phyloP scores from a whole-genome alignment of 352 stramenopile genomes.

The Phytopythium delawarense region DNA sequence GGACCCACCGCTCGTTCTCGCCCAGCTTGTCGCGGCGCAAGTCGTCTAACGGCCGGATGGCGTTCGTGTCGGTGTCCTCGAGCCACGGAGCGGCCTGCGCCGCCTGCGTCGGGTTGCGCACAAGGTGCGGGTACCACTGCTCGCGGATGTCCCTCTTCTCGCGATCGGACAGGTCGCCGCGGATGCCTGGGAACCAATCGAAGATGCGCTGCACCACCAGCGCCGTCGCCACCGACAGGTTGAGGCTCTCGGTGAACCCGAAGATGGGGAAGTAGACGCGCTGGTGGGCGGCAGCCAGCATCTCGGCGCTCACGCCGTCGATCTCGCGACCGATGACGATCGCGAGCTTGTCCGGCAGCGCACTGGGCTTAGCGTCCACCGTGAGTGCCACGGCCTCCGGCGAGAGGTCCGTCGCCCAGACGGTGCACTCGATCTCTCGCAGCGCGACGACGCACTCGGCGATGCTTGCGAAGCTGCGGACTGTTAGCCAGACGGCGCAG shows the following conservation, averaged over 20 bases:
- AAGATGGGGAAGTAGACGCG: conserved; percentile 92
- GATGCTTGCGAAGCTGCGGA: conserved; percentile 85
- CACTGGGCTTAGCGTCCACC: conserved; percentile 29
- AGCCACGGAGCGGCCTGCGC: conserved; percentile 52
- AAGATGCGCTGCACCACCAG: conserved; percentile 89
- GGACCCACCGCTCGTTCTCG: conserved; percentile 50
- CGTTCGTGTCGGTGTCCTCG: conserved; percentile 10
- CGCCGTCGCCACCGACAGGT: conserved; percentile 91
- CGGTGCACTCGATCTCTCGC: conserved; percentile 47
- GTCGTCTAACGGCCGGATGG: conserved; percentile 48
- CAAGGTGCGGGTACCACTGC: conserved; percentile 58
- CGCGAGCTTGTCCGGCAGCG: conserved; percentile 84
- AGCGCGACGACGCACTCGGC: conserved; percentile 73
- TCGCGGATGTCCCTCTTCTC: conserved; percentile 50
- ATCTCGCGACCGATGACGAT: conserved; percentile 93
- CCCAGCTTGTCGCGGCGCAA: conserved; percentile 51
- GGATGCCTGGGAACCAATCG: conserved; percentile 66
- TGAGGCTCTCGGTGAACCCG: conserved; percentile 93
- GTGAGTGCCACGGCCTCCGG: conserved; percentile 59
- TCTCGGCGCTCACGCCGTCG: conserved; percentile 87
- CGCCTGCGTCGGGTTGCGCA: conserved; percentile 64
- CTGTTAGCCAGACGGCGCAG: conserved; percentile 77
- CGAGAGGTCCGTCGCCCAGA: conserved; percentile 91
- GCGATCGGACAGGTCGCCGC: conserved; percentile 40
- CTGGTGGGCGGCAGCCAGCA: conserved; percentile 82